Percentiles rank a stretch among this genome's conserved stretches.
Evolutionary conservation across 2,329 filamentous ascomycete genomes (phyloP).

Genomic region (Sclerotinia spermophila): DNA sequence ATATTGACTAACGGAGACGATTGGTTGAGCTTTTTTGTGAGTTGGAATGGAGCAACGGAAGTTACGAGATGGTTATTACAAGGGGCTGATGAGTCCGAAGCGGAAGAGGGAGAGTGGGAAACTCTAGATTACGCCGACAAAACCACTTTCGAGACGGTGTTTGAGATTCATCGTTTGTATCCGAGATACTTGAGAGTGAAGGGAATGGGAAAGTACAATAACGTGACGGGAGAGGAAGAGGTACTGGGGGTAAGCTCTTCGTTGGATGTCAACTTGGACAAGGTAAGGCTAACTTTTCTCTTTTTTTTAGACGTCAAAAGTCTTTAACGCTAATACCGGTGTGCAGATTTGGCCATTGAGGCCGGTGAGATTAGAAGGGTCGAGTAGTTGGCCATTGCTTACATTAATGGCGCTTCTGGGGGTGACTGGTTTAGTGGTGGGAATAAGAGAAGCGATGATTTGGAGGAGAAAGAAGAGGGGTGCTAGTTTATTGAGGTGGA

Average conservation of each 20-base stretch:
- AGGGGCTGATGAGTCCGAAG: conserved; percentile 9
- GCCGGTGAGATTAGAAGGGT: conserved; percentile 7
- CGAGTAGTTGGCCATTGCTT: conserved; percentile 10
- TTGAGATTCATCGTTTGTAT: conserved; percentile 1
- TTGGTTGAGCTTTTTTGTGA: conserved; percentile 46
- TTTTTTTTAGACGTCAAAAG: conserved; percentile 5
- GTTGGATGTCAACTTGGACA: conserved; percentile 12
- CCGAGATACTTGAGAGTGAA: conserved; percentile 15
- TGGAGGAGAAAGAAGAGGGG: conserved; percentile 11
- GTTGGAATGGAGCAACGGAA: conserved; percentile 52
- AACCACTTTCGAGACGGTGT: conserved; percentile 13
- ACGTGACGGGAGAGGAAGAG: not conserved
- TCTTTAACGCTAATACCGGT: conserved; percentile 13
- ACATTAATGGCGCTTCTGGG: conserved; percentile 6
- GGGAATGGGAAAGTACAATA: not conserved
- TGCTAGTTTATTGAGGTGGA: conserved; percentile 8
- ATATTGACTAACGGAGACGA: conserved; percentile 36
- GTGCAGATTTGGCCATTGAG: conserved; percentile 15
- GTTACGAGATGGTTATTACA: conserved; percentile 42
- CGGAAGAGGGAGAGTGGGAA: conserved; percentile 5
- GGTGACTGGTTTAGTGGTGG: conserved; percentile 5
- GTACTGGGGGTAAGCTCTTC: conserved; percentile 14
- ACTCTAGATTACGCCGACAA: conserved; percentile 13
- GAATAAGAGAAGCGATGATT: conserved; percentile 10
- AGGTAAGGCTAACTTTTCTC: conserved; percentile 11